Base-by-base conservation (phyloP, 1,284 basidiomycete genomes). In the Coniferiporia sulphurascens region DNA sequence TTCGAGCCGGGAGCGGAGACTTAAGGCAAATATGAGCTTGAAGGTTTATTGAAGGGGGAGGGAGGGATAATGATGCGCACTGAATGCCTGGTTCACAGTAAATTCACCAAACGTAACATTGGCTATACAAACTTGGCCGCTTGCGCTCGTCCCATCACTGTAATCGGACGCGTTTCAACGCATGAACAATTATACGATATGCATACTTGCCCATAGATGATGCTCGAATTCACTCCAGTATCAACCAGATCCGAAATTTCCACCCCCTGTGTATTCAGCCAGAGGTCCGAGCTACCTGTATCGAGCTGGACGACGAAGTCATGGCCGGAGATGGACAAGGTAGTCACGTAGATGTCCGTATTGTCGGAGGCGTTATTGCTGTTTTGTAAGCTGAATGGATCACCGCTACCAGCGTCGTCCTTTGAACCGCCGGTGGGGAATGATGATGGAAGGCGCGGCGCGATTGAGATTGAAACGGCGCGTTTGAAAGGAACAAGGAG, bases 1-100 rank as follows among this genome's bases (percentile, higher is more conserved):
- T 62, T 62, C 19, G 61, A 38, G 13, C 61, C 61, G 9, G 61
- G 61, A 9, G 61, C 61, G 17, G 61, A 62, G 17, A 62, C 61
- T 62, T 27, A 27, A 21, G 9, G 27, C 38, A 50, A 4, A 21
- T 27, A 5, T 27, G 5, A 3, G 27, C 10, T 36, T 53, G 22
- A 2, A 17, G 32, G 22, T 21, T 41, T 12, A 41, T 3, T 22
- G 19, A 3, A 48, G 21, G 19, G 35, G 9, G 19, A 48, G 9
- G 12, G 17, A 48, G n/a, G 15, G 58, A 27, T 59, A 50, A 17
- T n/a, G 4, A 32, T 34, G 59, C 61, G 12, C 38, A 62, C 61
- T 62, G 54, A 62, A 62, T 12, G 61, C 61, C 34, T 48, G 51
- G 53, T 35, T 34, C 15, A 62, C 58, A 1, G 53, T 56, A 46